Evolutionary conservation across 495 filamentous ascomycete species (phyloP).

Genomic region (Sabuloglossum arenarium): DNA sequence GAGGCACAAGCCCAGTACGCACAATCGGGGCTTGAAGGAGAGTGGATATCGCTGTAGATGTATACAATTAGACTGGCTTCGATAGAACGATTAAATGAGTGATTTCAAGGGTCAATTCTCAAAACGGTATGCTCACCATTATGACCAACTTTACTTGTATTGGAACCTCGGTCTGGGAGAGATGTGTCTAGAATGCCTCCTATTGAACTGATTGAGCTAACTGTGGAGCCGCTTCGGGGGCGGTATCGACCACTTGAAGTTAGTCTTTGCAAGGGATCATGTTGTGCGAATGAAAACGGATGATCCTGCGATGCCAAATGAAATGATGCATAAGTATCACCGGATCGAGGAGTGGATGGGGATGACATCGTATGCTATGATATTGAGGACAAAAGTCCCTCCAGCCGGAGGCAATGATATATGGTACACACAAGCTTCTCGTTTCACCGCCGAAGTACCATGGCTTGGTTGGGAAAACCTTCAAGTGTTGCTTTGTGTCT

Average conservation of each 20-base stretch:
- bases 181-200: constrained; percentile 43
- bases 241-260: constrained; percentile 11
- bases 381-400: neutral
- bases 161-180: constrained; percentile 27
- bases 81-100: neutral
- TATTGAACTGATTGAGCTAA: constrained; percentile 65
- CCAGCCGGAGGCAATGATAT: neutral
- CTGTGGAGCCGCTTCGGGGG: constrained; percentile 54
- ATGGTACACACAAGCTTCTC: neutral
- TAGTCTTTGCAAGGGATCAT: constrained; percentile 12
- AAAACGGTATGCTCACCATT: constrained; percentile 35
- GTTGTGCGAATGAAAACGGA: neutral
- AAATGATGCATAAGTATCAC: neutral
- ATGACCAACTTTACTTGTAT: constrained; percentile 54
- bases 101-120: neutral
- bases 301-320: neutral
- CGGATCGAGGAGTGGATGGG: neutral
- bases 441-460: neutral
- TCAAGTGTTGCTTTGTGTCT: neutral
- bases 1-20: constrained; percentile 64
- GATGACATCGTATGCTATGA: neutral
- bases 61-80: neutral
- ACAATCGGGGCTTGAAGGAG: constrained; percentile 79
- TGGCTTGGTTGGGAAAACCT: neutral
- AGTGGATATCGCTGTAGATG: constrained; percentile 61